Percentiles rank a stretch among this genome's conserved stretches.
These are phyloP conservation scores for Hymenoscyphus albidus DNA, from an alignment of 2,329 filamentous ascomycete genomes.

Conservation along the genomic window DNA sequence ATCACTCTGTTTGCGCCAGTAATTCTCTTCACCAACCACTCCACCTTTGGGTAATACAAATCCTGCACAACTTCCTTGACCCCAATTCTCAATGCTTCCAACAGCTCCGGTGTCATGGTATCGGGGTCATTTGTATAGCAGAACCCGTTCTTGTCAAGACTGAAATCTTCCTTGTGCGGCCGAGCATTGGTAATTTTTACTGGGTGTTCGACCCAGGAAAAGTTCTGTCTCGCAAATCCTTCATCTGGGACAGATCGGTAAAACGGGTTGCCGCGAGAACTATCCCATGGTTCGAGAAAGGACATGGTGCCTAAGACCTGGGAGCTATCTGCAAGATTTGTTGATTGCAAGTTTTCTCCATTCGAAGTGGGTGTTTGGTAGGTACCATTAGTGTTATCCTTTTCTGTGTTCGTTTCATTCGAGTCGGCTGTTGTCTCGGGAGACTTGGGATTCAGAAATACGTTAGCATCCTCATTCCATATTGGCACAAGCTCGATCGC, in stretches of 20 bases:
- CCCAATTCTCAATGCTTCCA: not conserved
- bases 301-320: constrained; percentile 9
- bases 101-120: not conserved
- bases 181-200: not conserved
- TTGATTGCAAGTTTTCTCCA: too few relatives aligned
- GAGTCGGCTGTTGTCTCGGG: too few relatives aligned
- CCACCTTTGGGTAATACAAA: constrained; percentile 11
- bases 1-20: constrained; percentile 7
- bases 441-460: too few relatives aligned
- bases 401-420: too few relatives aligned
- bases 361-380: too few relatives aligned
- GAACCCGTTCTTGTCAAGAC: constrained; percentile 12
- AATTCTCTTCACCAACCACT: constrained; percentile 6
- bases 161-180: constrained; percentile 5
- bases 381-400: too few relatives aligned
- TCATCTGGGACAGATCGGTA: constrained; percentile 7
- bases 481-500: constrained; percentile 14
- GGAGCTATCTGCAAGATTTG: too few relatives aligned
- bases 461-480: too few relatives aligned
- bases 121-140: constrained; percentile 4
- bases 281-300: constrained; percentile 14
- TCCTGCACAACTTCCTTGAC: constrained; percentile 5
- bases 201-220: constrained; percentile 4
- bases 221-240: constrained; percentile 13
- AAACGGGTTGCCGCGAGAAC: constrained; percentile 3